These are phyloP conservation scores for Neurospora hispaniola DNA, from an alignment of 495 filamentous ascomycete species.

Conservation along the genomic window DNA sequence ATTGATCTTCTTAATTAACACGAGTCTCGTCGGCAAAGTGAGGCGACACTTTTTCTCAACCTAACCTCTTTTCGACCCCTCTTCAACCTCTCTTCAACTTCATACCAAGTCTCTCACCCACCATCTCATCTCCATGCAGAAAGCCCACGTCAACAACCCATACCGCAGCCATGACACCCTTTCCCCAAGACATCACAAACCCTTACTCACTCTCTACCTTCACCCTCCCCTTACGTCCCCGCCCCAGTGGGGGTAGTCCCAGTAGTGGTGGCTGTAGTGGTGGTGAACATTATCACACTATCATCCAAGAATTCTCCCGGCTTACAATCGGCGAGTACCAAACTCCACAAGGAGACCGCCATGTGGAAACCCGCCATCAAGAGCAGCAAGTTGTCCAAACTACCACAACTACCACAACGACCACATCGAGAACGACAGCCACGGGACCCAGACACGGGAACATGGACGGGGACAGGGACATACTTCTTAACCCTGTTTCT, in stretches of 20 bases:
- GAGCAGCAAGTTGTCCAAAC: not conserved
- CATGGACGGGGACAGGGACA: not conserved
- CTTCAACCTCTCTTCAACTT: not conserved
- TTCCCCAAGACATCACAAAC: not conserved
- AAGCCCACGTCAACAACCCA: not conserved
- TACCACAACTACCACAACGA: not conserved
- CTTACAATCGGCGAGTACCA: not conserved
- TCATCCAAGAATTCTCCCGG: not conserved
- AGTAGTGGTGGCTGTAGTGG: not conserved
- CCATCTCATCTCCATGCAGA: not conserved
- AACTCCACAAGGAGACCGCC: not conserved
- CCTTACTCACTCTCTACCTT: not conserved
- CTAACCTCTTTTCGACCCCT: not conserved
- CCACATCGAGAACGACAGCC: not conserved
- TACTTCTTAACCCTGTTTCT: not conserved
- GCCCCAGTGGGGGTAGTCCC: not conserved
- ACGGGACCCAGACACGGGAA: not conserved
- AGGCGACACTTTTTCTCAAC: not conserved
- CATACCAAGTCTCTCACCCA: not conserved
- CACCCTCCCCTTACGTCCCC: not conserved
- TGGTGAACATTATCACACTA: not conserved
- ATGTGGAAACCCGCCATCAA: not conserved
- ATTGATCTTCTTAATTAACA: not conserved
- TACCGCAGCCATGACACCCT: not conserved
- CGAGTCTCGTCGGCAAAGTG: not conserved